These are phyloP conservation scores for Cystobasidium tubakii DNA, from an alignment of 768 basidiomycete genomes.

Conservation along the genomic window DNA sequence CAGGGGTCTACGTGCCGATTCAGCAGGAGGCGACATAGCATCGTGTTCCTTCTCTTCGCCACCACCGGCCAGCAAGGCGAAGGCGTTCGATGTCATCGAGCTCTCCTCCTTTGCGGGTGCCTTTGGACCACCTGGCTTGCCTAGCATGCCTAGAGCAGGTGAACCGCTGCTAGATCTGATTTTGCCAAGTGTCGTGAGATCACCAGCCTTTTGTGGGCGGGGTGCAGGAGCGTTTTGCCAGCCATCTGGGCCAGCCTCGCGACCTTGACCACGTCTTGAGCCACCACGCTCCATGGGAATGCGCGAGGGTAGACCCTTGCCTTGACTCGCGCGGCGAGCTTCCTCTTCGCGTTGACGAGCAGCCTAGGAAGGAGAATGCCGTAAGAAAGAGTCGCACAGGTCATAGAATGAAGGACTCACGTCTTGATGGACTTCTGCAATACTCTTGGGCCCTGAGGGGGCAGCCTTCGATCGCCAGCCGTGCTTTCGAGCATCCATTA, in stretches of 20 bases:
- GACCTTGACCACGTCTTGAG: conserved; percentile 74
- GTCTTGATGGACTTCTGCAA: conserved; percentile 78
- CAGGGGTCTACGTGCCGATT: conserved; percentile 38
- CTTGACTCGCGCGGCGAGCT: conserved; percentile 57
- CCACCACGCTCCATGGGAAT: conserved; percentile 70
- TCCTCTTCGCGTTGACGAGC: conserved; percentile 67
- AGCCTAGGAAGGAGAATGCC: conserved; percentile 53
- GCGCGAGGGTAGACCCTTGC: conserved; percentile 42
- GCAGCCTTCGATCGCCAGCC: conserved; percentile 71
- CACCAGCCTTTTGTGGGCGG: conserved; percentile 67
- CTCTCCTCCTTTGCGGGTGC: conserved; percentile 59
- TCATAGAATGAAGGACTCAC: conserved; percentile 53
- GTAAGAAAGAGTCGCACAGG: conserved; percentile 13
- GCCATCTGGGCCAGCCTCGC: conserved; percentile 65
- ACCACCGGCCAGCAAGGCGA: conserved; percentile 55
- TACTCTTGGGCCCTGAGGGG: conserved; percentile 73
- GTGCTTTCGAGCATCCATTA: conserved; percentile 77
- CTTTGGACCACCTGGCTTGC: conserved; percentile 75
- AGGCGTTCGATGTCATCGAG: conserved; percentile 56
- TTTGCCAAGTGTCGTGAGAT: conserved; percentile 81
- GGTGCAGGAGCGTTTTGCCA: conserved; percentile 66
- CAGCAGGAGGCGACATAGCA: conserved; percentile 14
- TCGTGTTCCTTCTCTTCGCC: conserved; percentile 44
- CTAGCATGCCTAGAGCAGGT: conserved; percentile 67
- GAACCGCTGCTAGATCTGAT: conserved; percentile 58